Conservation (phyloP, 163 green algal species). For the Chlamydomonas reinhardtii region DNA sequence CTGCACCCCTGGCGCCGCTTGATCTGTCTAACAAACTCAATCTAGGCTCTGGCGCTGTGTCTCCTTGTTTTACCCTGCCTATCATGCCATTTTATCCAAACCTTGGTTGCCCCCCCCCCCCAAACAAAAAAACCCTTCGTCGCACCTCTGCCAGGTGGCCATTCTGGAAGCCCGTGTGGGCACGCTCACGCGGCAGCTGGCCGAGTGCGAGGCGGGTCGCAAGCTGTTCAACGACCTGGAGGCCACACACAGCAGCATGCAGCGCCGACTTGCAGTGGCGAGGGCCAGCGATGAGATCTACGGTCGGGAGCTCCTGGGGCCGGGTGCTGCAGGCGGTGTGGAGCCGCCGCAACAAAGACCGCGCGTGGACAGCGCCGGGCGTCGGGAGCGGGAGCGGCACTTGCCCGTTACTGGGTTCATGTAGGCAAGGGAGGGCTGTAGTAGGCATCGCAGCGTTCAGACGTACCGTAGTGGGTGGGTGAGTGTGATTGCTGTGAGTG, state of each 20-base stretch:
- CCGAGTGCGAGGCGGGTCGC: conserved; percentile 41
- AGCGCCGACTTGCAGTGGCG: conserved; percentile 46
- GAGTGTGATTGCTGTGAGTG: too few relatives aligned
- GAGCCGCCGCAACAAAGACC: neutral
- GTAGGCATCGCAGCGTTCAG: too few relatives aligned
- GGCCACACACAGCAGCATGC: conserved; percentile 44
- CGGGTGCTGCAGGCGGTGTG: neutral
- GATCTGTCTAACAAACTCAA: too few relatives aligned
- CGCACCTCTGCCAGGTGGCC: neutral
- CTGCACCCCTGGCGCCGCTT: neutral
- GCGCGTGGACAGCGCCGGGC: neutral
- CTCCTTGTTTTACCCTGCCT: too few relatives aligned
- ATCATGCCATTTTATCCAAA: too few relatives aligned
- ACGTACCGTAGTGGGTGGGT: too few relatives aligned
- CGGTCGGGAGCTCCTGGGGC: neutral
- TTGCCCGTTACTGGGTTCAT: conserved; percentile 35
- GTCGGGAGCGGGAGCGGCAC: conserved; percentile 20
- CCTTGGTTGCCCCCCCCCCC: too few relatives aligned
- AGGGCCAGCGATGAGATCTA: conserved; percentile 38
- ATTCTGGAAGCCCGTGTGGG: conserved; percentile 6
- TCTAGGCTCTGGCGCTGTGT: too few relatives aligned
- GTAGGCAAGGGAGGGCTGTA: neutral
- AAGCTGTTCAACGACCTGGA: conserved; percentile 51
- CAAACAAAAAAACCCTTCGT: neutral
- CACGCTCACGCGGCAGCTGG: conserved; percentile 9